Conservation (phyloP, 345 rosid species). For the Gossypium stocksii region DNA sequence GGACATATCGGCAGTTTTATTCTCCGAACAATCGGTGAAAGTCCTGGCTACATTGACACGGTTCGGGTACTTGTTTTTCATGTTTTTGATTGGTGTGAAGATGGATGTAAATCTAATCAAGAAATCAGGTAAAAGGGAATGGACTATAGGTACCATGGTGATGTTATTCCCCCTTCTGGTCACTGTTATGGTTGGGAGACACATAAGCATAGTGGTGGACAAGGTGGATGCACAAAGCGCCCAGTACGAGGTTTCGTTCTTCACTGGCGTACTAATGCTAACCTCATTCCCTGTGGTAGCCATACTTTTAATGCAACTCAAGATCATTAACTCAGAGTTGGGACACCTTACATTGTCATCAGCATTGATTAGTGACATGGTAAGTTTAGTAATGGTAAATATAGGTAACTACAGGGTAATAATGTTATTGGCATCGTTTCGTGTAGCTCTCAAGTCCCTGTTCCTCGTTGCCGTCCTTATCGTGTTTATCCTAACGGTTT, state of each 20-base stretch:
- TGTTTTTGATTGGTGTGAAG: slow-evolving; percentile 30
- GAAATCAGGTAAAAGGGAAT: slow-evolving; percentile 16
- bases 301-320: slow-evolving; percentile 28
- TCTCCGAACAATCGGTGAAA: slow-evolving; percentile 17
- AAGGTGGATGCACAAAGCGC: not conserved
- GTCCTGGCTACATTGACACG: slow-evolving; percentile 14
- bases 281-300: slow-evolving; percentile 29
- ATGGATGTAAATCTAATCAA: slow-evolving; percentile 23
- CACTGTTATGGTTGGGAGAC: not conserved
- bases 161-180: not conserved
- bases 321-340: slow-evolving; percentile 31
- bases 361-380: slow-evolving; percentile 22
- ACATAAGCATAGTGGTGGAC: not conserved
- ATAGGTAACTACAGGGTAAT: accelerated
- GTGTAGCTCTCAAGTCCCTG: not conserved
- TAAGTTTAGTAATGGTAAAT: not conserved
- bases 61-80: slow-evolving; percentile 27
- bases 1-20: not conserved
- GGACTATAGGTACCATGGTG: slow-evolving; percentile 8
- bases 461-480: not conserved
- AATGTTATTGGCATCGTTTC: not conserved
- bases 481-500: not conserved
- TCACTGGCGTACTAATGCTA: not conserved
- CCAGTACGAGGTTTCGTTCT: not conserved
- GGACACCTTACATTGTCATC: slow-evolving; percentile 38